Base-by-base conservation (phyloP, 1,284 basidiomycete genomes). In the Golubevia sp. region DNA sequence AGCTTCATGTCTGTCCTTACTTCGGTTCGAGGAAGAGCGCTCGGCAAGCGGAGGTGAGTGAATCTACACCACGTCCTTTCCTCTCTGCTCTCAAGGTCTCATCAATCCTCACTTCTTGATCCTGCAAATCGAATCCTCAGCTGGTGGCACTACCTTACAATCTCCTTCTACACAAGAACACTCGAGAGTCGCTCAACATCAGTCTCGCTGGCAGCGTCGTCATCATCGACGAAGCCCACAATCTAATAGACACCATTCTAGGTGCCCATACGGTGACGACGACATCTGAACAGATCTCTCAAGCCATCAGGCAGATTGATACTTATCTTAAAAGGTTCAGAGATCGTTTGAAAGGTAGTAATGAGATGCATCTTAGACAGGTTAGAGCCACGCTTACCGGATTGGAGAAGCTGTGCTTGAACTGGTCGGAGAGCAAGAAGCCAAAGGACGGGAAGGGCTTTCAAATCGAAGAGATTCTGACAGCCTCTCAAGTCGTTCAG, bases 141-240 rank as follows among this genome's bases (percentile, higher is more conserved):
- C 86, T 98, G 0, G 90, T 98, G 8, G 91, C 92, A 0, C 86
- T 98, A 2, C 97, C 96, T 0, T 99, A 99, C 84, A 97, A 97
- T 79, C 88, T 99, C 8, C 86, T 99, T 0, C 86, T 99, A 6
- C 92, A 94, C 68, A 91, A 89, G 70, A 88, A 89, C 2, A 92
- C 95, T 0, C 87, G 96, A 51, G 92, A 96, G 76, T 90, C 94
- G 0, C 86, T 98, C 1, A 91, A 91, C 0, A 94, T 80, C 34
- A 61, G 59, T 94, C 73, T 90, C 91, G 78, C 86, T 94, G 56
- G 91, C 87, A 34, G 88, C 74, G 87, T 98, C 15, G 89, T 99
- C 11, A 88, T 99, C 50, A 90, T 99, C 62, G 96, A 99, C 81
- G 96, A 99, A 85, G 97, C 95, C 0, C 96, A 99, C 84, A 99